Base-by-base conservation (phyloP, 371 early-diverging fungal genomes). In the Rhizopus delemar region DNA sequence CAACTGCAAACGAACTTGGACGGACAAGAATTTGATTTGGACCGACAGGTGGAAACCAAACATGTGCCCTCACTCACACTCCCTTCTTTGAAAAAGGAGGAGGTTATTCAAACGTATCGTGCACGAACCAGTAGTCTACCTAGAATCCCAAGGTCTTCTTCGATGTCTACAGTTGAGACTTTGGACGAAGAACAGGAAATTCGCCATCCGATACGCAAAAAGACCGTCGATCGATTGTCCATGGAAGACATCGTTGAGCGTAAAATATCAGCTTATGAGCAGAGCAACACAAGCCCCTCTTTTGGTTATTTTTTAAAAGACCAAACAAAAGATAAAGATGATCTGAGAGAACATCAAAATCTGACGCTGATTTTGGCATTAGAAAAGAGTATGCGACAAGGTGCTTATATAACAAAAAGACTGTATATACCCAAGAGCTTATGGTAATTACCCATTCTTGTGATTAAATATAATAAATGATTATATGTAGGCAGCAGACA, bases 371-470 rank as follows among this genome's bases (percentile, higher is more conserved):
- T 84, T 58, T 57, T 78, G 3, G 68, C 80, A 3, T 59, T 84
- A 9, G 78, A 73, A 45, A 62, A 65, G 38, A 78, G 74, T 35
- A 84, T 83, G 82, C 55, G 60, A 13, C 62, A 74, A 15, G 85
- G 86, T 8, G 82, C 79, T 15, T 70, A 75, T 62, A 56, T 86
- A 9, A 84, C 86, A 22, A 70, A 69, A 28, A 64, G 66, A 29
- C 64, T 86, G 11, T 80, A 75, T 71, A 77, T 86, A 59, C 86
- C 86, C 56, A 74, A 77, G 57, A 77, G 77, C 48, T 57, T 86
- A 52, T 86, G 86, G 86, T 70, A 68, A 60, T 5, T 9, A 2
- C 4, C 0, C 45, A 43, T 43, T 29, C 31, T 12, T 53, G 3
- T 15, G 6, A n/a, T 8, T 16, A 38, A 9, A 22, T 9, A 12